Evolutionary conservation across 2,329 filamentous ascomycete genomes (phyloP).

Genomic region (Aspergillus novoparasiticus): DNA sequence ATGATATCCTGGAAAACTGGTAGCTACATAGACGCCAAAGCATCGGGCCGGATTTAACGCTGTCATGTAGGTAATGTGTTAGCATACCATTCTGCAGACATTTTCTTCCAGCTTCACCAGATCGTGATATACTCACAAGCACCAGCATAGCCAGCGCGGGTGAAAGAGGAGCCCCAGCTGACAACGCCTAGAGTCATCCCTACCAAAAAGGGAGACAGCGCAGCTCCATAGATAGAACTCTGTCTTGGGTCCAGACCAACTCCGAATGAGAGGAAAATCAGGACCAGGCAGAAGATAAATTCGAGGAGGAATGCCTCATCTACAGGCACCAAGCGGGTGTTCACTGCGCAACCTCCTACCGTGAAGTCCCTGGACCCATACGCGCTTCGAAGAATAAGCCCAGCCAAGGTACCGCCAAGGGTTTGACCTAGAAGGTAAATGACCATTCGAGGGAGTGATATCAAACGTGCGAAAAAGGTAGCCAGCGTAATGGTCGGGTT

Average conservation of each 20-base stretch:
- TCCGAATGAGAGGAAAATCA: conserved; percentile 56
- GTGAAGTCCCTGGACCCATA: conserved; percentile 31
- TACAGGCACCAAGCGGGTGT: conserved; percentile 37
- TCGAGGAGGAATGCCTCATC: conserved; percentile 53
- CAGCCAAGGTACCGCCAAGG: conserved; percentile 49
- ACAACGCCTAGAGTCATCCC: conserved; percentile 44
- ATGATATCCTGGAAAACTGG: conserved; percentile 37
- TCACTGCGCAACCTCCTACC: conserved; percentile 43
- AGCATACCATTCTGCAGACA: rapidly evolving
- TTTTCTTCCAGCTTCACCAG: background rate
- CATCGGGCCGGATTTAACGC: conserved; percentile 47
- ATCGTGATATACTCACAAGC: conserved; percentile 29
- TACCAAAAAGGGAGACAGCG: conserved; percentile 53
- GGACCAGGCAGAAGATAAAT: conserved; percentile 47
- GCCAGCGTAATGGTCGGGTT: conserved; percentile 58
- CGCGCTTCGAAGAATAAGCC: conserved; percentile 42
- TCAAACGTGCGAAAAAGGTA: conserved; percentile 54
- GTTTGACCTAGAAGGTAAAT: conserved; percentile 53
- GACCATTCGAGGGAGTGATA: conserved; percentile 51
- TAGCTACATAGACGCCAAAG: conserved; percentile 49
- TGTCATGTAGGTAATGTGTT: background rate
- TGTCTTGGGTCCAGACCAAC: conserved; percentile 59
- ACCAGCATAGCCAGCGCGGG: conserved; percentile 45
- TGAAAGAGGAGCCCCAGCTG: conserved; percentile 42
- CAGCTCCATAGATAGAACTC: conserved; percentile 51